These are phyloP conservation scores for Pseudozyma sp. DNA, from an alignment of 1,284 basidiomycete genomes.

Conservation along the genomic window DNA sequence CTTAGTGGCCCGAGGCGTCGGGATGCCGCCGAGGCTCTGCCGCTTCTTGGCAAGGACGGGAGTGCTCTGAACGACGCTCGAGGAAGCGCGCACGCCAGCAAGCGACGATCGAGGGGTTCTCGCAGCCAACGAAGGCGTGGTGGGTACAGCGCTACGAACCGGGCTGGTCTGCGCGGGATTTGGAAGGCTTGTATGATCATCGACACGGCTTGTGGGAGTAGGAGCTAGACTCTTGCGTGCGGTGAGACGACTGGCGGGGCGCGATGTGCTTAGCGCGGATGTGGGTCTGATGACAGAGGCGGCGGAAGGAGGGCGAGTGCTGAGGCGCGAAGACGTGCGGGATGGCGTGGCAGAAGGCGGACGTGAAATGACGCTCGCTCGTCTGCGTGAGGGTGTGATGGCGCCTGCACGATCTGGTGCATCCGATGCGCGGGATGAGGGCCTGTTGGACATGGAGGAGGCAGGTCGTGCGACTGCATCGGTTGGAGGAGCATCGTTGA, in stretches of 20 bases:
- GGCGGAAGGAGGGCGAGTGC: constrained; percentile 43
- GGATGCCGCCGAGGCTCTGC: constrained; percentile 47
- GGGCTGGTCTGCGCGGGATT: constrained; percentile 63
- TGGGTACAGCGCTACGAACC: constrained; percentile 7
- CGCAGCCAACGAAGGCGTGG: constrained; percentile 21
- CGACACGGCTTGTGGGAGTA: constrained; percentile 12
- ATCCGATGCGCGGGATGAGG: constrained; percentile 47
- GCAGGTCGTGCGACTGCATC: constrained; percentile 64
- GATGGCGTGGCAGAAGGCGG: constrained; percentile 45
- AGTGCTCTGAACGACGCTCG: constrained; percentile 20
- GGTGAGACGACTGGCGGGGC: constrained; percentile 43
- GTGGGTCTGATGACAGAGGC: constrained; percentile 40
- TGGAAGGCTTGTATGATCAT: constrained; percentile 23
- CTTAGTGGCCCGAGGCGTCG: constrained; percentile 47
- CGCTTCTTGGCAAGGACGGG: constrained; percentile 41
- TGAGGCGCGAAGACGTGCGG: constrained; percentile 40
- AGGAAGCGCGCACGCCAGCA: constrained; percentile 26
- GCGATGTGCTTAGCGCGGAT: constrained; percentile 52
- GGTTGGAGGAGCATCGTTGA: constrained; percentile 47
- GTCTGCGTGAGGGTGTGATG: constrained; percentile 40
- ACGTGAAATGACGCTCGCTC: constrained; percentile 38
- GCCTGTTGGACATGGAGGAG: constrained; percentile 60
- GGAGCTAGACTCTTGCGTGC: constrained; percentile 52
- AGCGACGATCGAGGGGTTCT: constrained; percentile 40
- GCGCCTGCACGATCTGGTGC: constrained; percentile 28